These are phyloP conservation scores for Rubia occidens DNA, from an alignment of 305 asterid species.

Conservation along the genomic window DNA sequence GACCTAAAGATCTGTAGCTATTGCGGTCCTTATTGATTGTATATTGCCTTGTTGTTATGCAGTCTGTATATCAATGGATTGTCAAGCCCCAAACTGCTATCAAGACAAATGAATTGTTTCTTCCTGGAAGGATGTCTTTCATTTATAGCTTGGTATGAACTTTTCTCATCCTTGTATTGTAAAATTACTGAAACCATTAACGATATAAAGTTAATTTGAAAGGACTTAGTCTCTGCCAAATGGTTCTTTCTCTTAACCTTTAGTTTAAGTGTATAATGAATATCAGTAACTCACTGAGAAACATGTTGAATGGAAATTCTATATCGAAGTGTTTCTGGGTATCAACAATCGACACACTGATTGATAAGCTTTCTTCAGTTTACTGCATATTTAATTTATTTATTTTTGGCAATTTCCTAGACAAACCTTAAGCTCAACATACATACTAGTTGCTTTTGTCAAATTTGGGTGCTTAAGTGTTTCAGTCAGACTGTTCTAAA, in stretches of 20 bases:
- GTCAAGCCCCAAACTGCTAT: slow-evolving; percentile 78
- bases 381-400: not conserved
- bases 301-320: not conserved
- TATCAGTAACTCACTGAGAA: not conserved
- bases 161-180: slow-evolving; percentile 1
- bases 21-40: not conserved
- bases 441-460: not conserved
- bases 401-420: not conserved
- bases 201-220: not conserved
- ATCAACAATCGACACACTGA: not conserved
- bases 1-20: not conserved
- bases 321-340: not conserved
- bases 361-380: not conserved
- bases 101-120: slow-evolving; percentile 96
- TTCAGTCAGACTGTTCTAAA: not conserved
- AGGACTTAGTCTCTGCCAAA: not conserved
- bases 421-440: not conserved
- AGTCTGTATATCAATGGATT: slow-evolving; percentile 89
- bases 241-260: not conserved
- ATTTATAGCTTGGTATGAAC: slow-evolving; percentile 64
- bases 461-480: not conserved
- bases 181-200: not conserved
- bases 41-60: slow-evolving; percentile 20
- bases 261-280: not conserved
- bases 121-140: slow-evolving; percentile 96